These are phyloP conservation scores for Paragyromitra xinjiangensis DNA, from an alignment of 495 filamentous ascomycete species.

Conservation along the genomic window DNA sequence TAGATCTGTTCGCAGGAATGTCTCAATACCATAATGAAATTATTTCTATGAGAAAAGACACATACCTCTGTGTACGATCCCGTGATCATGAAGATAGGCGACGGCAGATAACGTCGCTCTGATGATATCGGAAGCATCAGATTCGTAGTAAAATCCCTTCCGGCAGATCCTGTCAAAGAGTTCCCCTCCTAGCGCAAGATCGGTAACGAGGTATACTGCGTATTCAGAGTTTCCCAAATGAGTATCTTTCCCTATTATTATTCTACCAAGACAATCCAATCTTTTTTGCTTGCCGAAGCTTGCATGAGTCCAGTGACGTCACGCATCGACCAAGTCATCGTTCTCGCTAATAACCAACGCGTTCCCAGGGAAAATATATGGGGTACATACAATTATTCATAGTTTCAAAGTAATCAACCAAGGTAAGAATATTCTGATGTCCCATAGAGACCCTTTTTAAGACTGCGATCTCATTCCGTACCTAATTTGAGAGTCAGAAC, in stretches of 20 bases:
- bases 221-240: constrained; percentile 6
- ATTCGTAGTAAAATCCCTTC: constrained; percentile 98
- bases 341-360: constrained; percentile 4
- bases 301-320: constrained; percentile 13
- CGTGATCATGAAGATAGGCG: constrained; percentile 96
- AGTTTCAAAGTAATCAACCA: constrained; percentile 99
- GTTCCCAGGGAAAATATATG: neutral
- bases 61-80: constrained; percentile 90
- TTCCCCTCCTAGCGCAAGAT: constrained; percentile 94
- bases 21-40: constrained; percentile 14
- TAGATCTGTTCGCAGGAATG: constrained; percentile 60
- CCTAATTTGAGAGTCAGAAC: constrained; percentile 63
- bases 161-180: constrained; percentile 98
- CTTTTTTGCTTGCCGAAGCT: too few species aligned
- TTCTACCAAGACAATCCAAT: neutral
- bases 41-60: constrained; percentile 61
- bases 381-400: constrained; percentile 83
- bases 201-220: constrained; percentile 91
- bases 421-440: constrained; percentile 94
- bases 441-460: constrained; percentile 97
- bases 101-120: constrained; percentile 95
- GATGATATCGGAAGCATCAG: constrained; percentile 93
- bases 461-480: constrained; percentile 97
- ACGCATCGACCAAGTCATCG: neutral
- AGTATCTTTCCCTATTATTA: constrained; percentile 5